Percentiles rank a stretch among this genome's conserved stretches.
phyloP scores from a whole-genome alignment of 2,329 filamentous ascomycete genomes.

The Niveomyces coronatus region DNA sequence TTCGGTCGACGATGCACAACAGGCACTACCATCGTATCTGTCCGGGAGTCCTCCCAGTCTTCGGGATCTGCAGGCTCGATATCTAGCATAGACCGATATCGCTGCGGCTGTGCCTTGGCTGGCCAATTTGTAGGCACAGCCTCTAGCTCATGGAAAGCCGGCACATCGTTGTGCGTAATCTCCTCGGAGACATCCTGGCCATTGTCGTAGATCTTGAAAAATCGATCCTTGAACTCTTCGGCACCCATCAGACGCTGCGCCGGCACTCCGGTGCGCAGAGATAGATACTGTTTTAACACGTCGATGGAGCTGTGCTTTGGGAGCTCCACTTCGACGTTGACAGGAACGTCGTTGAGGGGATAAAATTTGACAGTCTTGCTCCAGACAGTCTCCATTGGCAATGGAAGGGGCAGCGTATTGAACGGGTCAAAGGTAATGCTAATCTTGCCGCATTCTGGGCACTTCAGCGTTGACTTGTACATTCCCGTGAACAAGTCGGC shows the following conservation, averaged over 20 bases:
- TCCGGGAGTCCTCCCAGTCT: constrained; percentile 50
- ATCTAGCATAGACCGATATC: constrained; percentile 41
- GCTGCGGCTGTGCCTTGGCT: constrained; percentile 35
- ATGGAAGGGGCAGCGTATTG: constrained; percentile 82
- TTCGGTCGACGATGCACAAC: constrained; percentile 50
- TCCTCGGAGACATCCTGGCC: constrained; percentile 56
- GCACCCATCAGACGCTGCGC: constrained; percentile 60
- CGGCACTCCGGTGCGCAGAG: constrained; percentile 55
- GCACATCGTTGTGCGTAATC: constrained; percentile 55
- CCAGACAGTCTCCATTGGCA: constrained; percentile 82
- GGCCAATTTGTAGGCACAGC: constrained; percentile 68
- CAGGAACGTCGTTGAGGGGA: constrained; percentile 60
- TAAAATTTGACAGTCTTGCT: constrained; percentile 64
- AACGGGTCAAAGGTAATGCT: constrained; percentile 99
- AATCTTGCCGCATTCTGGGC: constrained; percentile 83
- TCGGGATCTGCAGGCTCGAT: constrained; percentile 31
- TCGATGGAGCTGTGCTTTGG: constrained; percentile 65
- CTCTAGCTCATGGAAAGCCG: constrained; percentile 69
- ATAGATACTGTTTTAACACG: constrained; percentile 58
- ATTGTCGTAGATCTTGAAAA: constrained; percentile 81
- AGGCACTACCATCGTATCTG: constrained; percentile 60
- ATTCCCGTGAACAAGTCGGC: constrained; percentile 94
- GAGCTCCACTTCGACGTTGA: constrained; percentile 67
- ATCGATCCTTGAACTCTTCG: constrained; percentile 73
- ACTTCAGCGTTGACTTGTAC: constrained; percentile 96